These are phyloP conservation scores for Dryadomyces sulphureus DNA, from an alignment of 2,329 filamentous ascomycete species.

Conservation along the genomic window DNA sequence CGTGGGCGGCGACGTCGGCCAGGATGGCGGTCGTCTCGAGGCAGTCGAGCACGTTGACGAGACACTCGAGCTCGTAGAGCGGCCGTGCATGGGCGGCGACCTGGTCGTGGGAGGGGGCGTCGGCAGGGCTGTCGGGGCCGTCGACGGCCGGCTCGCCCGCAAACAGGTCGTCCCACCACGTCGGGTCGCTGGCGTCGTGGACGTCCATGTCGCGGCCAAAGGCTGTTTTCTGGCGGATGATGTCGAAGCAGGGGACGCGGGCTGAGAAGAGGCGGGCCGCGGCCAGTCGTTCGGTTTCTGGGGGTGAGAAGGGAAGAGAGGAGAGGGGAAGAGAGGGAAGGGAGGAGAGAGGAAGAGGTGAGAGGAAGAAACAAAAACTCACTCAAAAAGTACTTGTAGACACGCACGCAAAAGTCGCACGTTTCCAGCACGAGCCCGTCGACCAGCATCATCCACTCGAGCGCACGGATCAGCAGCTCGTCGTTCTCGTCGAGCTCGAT, in stretches of 20 bases:
- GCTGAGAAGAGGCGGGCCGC: slow-evolving; percentile 39
- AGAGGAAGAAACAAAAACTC: slow-evolving; percentile 26
- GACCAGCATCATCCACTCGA: slow-evolving; percentile 75
- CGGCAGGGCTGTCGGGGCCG: neutral
- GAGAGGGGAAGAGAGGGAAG: slow-evolving; percentile 1
- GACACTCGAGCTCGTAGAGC: slow-evolving; percentile 53
- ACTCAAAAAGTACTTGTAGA: slow-evolving; percentile 80
- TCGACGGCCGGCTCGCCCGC: slow-evolving; percentile 15
- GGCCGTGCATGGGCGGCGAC: slow-evolving; percentile 41
- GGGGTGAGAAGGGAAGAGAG: slow-evolving; percentile 2
- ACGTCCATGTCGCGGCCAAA: slow-evolving; percentile 14
- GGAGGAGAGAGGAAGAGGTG: slow-evolving; percentile 6
- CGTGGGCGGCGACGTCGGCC: slow-evolving; percentile 35
- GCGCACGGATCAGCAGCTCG: slow-evolving; percentile 55
- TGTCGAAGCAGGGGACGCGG: slow-evolving; percentile 32
- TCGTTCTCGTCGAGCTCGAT: slow-evolving; percentile 42
- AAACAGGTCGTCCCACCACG: slow-evolving; percentile 23
- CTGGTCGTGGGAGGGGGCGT: slow-evolving; percentile 23
- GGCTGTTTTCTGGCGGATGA: slow-evolving; percentile 27
- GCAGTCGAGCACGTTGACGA: slow-evolving; percentile 50
- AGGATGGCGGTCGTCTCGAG: slow-evolving; percentile 51
- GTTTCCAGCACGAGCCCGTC: slow-evolving; percentile 29
- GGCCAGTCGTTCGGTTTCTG: slow-evolving; percentile 35
- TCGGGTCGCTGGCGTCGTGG: slow-evolving; percentile 20
- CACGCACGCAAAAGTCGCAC: slow-evolving; percentile 38